These are phyloP conservation scores for Jamesozyma spencerorum DNA, from an alignment of 805 yeast genomes.

Conservation along the genomic window DNA sequence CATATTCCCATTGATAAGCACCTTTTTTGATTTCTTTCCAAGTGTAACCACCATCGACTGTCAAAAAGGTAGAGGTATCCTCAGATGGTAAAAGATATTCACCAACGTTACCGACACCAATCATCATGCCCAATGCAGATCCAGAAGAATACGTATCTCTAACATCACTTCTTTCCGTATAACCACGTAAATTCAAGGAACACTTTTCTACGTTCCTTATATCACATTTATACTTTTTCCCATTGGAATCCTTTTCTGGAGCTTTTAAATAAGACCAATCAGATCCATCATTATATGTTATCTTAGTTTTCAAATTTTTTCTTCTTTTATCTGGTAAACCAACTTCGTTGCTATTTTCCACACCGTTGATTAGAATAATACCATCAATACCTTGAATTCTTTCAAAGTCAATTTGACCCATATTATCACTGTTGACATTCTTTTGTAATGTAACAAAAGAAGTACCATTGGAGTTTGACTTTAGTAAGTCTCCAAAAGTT, in stretches of 20 bases:
- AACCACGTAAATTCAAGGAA: constrained; percentile 80
- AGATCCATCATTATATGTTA: constrained; percentile 87
- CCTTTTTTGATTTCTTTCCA: constrained; percentile 79
- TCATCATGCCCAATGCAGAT: constrained; percentile 79
- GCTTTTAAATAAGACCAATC: constrained; percentile 70
- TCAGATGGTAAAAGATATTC: constrained; percentile 38
- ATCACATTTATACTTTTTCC: constrained; percentile 46
- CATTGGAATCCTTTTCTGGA: constrained; percentile 55
- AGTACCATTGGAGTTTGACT: constrained; percentile 89
- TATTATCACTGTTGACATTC: constrained; percentile 61
- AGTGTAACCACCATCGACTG: constrained; percentile 83
- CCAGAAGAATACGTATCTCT: constrained; percentile 83
- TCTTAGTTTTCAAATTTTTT: constrained; percentile 59
- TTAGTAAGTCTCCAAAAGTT: constrained; percentile 73
- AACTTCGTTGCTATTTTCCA: constrained; percentile 44
- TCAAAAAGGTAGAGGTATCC: constrained; percentile 61
- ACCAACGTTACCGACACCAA: constrained; percentile 95
- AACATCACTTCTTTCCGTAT: constrained; percentile 73
- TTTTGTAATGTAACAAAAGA: constrained; percentile 61
- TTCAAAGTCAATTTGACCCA: constrained; percentile 85
- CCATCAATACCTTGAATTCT: constrained; percentile 79
- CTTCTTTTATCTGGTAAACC: constrained; percentile 29
- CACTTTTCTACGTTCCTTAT: constrained; percentile 49
- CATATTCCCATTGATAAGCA: constrained; percentile 85
- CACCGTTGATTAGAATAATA: constrained; percentile 63